These are phyloP conservation scores for Coprinopsis strossmayeri DNA, from an alignment of 768 basidiomycete species.

Conservation along the genomic window DNA sequence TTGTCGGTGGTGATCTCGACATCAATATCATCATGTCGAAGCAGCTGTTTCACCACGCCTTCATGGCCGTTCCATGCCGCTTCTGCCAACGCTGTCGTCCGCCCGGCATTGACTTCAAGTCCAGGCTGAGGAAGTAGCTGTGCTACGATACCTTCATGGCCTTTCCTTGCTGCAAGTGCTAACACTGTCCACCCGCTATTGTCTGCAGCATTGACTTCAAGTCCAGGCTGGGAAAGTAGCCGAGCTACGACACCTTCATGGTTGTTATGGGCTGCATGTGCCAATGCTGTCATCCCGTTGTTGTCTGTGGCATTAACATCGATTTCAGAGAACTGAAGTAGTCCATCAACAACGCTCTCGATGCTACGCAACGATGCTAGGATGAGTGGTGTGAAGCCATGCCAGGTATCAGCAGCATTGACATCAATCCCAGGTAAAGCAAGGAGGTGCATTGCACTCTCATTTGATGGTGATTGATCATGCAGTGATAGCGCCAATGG, in stretches of 20 bases:
- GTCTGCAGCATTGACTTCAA: background rate
- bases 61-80: background rate
- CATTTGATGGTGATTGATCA: too few relatives aligned
- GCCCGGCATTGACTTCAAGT: background rate
- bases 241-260: background rate
- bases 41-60: background rate
- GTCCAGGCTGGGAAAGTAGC: background rate
- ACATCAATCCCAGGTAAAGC: background rate
- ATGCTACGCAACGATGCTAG: background rate
- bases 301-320: background rate
- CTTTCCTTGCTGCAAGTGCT: background rate
- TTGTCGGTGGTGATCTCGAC: background rate
- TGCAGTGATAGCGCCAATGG: too few relatives aligned
- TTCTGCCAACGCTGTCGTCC: background rate
- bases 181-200: background rate
- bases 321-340: background rate
- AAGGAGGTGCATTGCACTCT: background rate
- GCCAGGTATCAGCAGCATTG: background rate
- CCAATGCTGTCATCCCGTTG: background rate
- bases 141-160: background rate
- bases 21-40: background rate
- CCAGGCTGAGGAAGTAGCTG: background rate
- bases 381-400: background rate
- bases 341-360: background rate
- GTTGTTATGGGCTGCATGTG: background rate